Percentiles rank a stretch among this genome's conserved stretches.
phyloP scores from a whole-genome alignment of 1,284 basidiomycete genomes.

The Pseudozyma tsukubaensis region DNA sequence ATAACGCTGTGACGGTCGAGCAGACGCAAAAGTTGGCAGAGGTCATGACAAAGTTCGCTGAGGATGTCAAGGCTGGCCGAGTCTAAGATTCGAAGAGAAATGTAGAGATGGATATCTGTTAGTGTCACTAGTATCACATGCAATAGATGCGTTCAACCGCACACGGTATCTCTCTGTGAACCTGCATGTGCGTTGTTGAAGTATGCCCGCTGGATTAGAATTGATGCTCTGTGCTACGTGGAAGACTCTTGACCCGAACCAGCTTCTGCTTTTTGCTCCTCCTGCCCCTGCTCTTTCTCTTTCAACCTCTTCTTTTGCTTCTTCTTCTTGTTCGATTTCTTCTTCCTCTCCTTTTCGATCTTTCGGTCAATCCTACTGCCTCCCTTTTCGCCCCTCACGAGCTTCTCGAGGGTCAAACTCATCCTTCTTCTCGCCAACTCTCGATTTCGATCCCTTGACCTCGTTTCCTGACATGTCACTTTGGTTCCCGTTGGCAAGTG shows the following conservation, averaged over 20 bases:
- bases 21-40: constrained; percentile 73
- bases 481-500: constrained; percentile 60
- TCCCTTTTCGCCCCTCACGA: constrained; percentile 39
- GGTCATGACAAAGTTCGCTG: constrained; percentile 71
- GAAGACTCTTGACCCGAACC: background rate
- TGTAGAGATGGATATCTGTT: too few relatives aligned
- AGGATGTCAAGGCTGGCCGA: constrained; percentile 41
- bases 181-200: background rate
- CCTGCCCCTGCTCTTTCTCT: constrained; percentile 16
- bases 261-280: background rate
- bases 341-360: constrained; percentile 50
- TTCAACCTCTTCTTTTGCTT: constrained; percentile 48
- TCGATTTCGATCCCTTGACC: constrained; percentile 58
- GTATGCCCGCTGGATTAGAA: background rate
- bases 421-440: constrained; percentile 55
- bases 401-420: constrained; percentile 54
- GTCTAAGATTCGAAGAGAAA: constrained; percentile 23
- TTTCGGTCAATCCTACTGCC: constrained; percentile 46
- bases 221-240: background rate
- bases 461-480: constrained; percentile 61
- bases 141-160: too few relatives aligned
- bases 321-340: constrained; percentile 58
- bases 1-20: constrained; percentile 91
- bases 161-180: too few relatives aligned
- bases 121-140: too few relatives aligned